A percentile compares a stretch with the other conserved stretches of the same genome.
Conservation (phyloP, 495 filamentous ascomycete genomes). For the Aspergillus leporis region DNA sequence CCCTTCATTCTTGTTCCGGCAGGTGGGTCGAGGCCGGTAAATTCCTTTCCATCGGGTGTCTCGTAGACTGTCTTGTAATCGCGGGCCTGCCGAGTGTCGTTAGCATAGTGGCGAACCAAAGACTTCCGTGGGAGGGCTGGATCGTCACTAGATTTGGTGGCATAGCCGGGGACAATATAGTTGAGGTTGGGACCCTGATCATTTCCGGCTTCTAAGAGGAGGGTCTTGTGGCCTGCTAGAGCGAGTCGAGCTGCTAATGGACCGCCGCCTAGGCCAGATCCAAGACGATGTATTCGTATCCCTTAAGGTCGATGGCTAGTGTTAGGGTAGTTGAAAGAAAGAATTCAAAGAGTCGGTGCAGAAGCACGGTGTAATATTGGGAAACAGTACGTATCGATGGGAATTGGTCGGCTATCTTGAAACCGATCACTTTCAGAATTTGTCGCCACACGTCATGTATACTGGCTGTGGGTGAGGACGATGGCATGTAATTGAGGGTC, state of each 20-base stretch:
- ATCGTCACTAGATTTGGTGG: constrained; percentile 39
- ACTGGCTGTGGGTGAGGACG: too few species aligned
- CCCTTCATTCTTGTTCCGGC: constrained; percentile 41
- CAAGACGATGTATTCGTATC: constrained; percentile 69
- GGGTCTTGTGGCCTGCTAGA: constrained; percentile 56
- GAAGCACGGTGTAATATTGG: too few species aligned
- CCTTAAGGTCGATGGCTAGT: constrained; percentile 26
- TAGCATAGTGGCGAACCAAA: constrained; percentile 47
- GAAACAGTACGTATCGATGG: too few species aligned
- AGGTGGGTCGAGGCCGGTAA: constrained; percentile 41
- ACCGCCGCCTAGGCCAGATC: constrained; percentile 66
- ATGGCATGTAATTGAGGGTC: too few species aligned
- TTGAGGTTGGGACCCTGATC: constrained; percentile 51
- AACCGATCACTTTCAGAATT: too few species aligned
- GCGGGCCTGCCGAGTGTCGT: constrained; percentile 37
- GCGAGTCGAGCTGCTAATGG: constrained; percentile 63
- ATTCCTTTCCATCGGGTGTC: constrained; percentile 38
- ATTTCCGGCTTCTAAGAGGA: constrained; percentile 66
- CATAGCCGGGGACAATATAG: constrained; percentile 41
- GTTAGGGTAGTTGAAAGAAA: too few species aligned
- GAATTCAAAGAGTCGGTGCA: too few species aligned
- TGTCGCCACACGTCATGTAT: too few species aligned
- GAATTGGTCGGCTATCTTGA: too few species aligned
- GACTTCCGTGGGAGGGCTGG: constrained; percentile 44
- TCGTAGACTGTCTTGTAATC: constrained; percentile 48